Evolutionary conservation across 2,329 filamentous ascomycete species (phyloP).

Genomic region (Monosporascus cannonballus): DNA sequence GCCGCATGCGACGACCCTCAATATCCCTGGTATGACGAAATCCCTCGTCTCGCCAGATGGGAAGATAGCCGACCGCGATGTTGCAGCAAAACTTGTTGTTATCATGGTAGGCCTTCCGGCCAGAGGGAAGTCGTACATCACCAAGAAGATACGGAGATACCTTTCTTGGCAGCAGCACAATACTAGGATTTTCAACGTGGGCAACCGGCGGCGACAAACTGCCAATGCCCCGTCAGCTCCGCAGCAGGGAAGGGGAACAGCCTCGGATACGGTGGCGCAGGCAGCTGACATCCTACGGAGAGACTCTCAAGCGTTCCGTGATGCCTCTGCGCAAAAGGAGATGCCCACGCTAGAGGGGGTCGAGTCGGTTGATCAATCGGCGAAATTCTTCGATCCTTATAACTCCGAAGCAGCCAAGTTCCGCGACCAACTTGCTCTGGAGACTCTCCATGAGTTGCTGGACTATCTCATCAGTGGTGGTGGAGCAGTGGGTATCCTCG

Average conservation of each 20-base stretch:
- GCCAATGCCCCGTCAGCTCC: conserved; percentile 46
- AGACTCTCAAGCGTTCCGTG: conserved; percentile 29
- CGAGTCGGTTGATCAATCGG: conserved; percentile 70
- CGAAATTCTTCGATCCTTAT: conserved; percentile 86
- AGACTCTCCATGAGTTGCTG: conserved; percentile 85
- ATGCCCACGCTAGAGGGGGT: conserved; percentile 33
- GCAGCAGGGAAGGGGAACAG: conserved; percentile 25
- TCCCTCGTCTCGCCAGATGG: conserved; percentile 95
- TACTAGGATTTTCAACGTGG: conserved; percentile 94
- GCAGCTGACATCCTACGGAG: conserved; percentile 55
- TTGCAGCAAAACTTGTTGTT: conserved; percentile 93
- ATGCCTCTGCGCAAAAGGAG: conserved; percentile 29
- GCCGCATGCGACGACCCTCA: conserved; percentile 85
- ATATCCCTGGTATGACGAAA: conserved; percentile 92
- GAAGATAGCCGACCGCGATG: conserved; percentile 85
- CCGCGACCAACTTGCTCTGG: conserved; percentile 85
- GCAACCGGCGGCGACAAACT: conserved; percentile 78
- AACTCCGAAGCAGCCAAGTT: conserved; percentile 78
- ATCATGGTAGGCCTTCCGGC: conserved; percentile 97
- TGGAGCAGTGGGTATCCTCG: conserved; percentile 89
- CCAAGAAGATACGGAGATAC: conserved; percentile 94
- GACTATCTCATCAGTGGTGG: conserved; percentile 79
- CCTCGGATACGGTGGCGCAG: conserved; percentile 40
- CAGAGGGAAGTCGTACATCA: conserved; percentile 96
- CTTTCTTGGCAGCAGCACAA: conserved; percentile 97